Base-by-base conservation (phyloP, 352 stramenopile species). In the Phytophthora ohioensis region DNA sequence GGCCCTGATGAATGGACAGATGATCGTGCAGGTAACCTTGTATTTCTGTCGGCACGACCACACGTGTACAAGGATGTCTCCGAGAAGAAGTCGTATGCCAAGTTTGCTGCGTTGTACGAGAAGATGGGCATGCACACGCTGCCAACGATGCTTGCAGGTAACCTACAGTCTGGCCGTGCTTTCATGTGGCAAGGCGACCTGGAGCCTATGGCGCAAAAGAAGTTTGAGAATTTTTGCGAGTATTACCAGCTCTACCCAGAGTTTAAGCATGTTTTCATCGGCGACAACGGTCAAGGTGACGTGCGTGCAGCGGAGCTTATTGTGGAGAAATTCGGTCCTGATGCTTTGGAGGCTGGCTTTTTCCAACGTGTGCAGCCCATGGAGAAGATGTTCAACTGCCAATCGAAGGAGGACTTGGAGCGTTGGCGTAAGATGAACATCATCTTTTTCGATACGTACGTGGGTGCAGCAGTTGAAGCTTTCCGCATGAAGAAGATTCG, bases 11-110 rank as follows among this genome's bases (percentile, higher is more conserved):
- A 98, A 58, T 98, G 92, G 82, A 94, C 85, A 5, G 79, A 89
- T 56, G 91, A 84, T 73, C 91, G 87, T 32, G 81, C 98, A 1
- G 98, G 98, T 32, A 99, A 99, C 76, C 84, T 99, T 11, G 97
- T 98, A 3, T 99, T 99, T 72, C 78, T 99, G 5, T 99, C 94
- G 0, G 98, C 98, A n/a, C 81, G 98, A n/a, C 98, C 98, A 4
- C 97, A 99, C 75, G 90, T 99, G 51, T 99, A 99, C 84, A 99
- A 99, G 79, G 98, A 99, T 73, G 82, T 99, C 51, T 98, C 94
- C 27, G 98, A 99, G 74, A 98, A 98, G 66, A 95, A 97, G 38
- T 99, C 97, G 55, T 99, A 99, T 79, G 86, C 87, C 30, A 99
- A 99, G 58, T 99, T 99, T 81, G 88, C 96, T 49, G 96, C 92